Base-by-base conservation (phyloP, 441 rosid species). In the Pelargonium fulgidum region DNA sequence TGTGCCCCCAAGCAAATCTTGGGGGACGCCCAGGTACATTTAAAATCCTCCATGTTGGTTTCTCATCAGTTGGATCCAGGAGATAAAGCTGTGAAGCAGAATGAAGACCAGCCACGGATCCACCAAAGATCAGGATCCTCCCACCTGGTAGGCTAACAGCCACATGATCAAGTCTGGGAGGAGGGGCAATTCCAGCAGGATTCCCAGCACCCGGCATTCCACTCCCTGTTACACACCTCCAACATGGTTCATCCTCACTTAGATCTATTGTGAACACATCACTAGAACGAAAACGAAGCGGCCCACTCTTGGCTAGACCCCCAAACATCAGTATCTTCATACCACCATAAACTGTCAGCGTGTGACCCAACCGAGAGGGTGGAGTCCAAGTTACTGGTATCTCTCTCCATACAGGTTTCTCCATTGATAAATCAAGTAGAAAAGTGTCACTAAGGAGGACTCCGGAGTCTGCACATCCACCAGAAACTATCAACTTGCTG, bases 381-480 rank as follows among this genome's bases (percentile, higher is more conserved):
- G 96, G 97, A 48, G 93, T 83, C 98, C 97, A 93, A 4, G 93
- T 83, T 66, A 82, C 97, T 0, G 87, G 96, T 69, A 93, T 93
- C 86, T 93, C 97, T 70, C 85, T 87, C 97, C 98, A 91, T 47
- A 84, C 72, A 33, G 97, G 98, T 75, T 85, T 91, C 78, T 91
- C 97, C 88, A 93, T 91, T 1, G 97, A 93, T 3, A 93, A 84
- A 81, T 93, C 97, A 41, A 93, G 97, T 42, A 89, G 79, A 79
- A 93, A 91, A 0, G 97, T 93, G 71, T 93, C 98, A 64, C 94
- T 93, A 36, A 91, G 91, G 69, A 93, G 85, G 39, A 87, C 99
- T 63, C 99, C 96, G 2, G 97, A 91, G 79, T 89, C 97, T 2
- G 99, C 97, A 83, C 97, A 93, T 41, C 97, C 99, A 69, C 99